Conservation (phyloP, 2,329 filamentous ascomycete genomes). For the Verticillium nubilum region DNA sequence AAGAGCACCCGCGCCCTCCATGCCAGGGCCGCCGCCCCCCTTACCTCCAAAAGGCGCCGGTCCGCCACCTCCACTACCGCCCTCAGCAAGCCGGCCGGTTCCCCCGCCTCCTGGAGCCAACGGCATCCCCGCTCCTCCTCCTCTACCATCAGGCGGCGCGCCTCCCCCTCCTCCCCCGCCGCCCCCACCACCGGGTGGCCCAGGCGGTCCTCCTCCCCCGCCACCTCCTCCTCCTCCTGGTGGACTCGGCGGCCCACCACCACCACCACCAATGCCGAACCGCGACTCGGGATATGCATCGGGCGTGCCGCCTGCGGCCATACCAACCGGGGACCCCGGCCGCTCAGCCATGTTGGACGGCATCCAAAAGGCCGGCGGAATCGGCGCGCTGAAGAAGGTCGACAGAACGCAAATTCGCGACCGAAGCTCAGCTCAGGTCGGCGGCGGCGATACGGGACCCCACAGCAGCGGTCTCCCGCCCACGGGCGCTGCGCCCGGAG, state of each 20-base stretch:
- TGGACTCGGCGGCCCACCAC: slow-evolving; percentile 34
- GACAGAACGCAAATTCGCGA: slow-evolving; percentile 65
- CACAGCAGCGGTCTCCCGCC: slow-evolving; percentile 46
- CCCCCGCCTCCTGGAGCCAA: slow-evolving; percentile 44
- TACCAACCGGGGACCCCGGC: slow-evolving; percentile 28
- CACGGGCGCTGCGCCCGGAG: slow-evolving; percentile 43
- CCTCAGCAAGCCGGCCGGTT: slow-evolving; percentile 44
- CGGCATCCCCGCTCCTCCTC: slow-evolving; percentile 34
- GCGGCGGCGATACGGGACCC: slow-evolving; percentile 46
- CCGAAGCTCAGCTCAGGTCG: slow-evolving; percentile 59
- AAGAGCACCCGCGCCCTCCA: slow-evolving; percentile 12
- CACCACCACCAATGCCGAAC: slow-evolving; percentile 51
- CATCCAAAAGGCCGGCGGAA: slow-evolving; percentile 65
- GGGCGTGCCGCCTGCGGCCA: slow-evolving; percentile 39
- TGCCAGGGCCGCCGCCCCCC: slow-evolving; percentile 27
- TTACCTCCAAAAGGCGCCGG: slow-evolving; percentile 39
- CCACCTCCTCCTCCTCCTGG: slow-evolving; percentile 28
- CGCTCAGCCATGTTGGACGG: slow-evolving; percentile 62
- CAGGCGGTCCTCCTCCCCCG: slow-evolving; percentile 25
- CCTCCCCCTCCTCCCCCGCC: slow-evolving; percentile 23
- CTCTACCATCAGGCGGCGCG: slow-evolving; percentile 29
- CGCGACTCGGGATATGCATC: slow-evolving; percentile 54
- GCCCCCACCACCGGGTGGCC: slow-evolving; percentile 32
- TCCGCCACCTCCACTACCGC: slow-evolving; percentile 43
- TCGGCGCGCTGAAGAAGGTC: slow-evolving; percentile 69